phyloP scores from a whole-genome alignment of 2,329 filamentous ascomycete species.

The Acrocalymma vagum region DNA sequence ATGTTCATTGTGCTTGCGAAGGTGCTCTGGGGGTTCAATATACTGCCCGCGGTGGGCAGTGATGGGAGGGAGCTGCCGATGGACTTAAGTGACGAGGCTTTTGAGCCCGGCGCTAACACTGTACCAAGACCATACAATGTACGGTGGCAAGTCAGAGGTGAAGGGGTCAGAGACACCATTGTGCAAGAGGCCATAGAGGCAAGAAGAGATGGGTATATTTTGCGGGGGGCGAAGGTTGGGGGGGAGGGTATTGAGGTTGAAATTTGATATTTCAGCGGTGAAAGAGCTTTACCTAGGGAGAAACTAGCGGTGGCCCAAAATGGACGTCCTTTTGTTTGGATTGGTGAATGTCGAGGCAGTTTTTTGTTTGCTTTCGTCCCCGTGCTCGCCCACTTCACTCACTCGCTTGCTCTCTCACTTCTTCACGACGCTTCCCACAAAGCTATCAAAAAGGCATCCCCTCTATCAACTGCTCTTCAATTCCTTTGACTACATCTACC shows the following conservation, averaged over 20 bases:
- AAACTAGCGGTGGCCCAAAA: too few relatives aligned
- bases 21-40: slow-evolving; percentile 58
- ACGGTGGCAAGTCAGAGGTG: slow-evolving; percentile 32
- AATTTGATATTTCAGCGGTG: too few relatives aligned
- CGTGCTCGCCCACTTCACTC: too few relatives aligned
- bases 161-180: slow-evolving; percentile 27
- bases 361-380: too few relatives aligned
- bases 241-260: slow-evolving; percentile 30
- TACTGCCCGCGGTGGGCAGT: slow-evolving; percentile 46
- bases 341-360: too few relatives aligned
- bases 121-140: slow-evolving; percentile 42
- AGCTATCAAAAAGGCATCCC: too few relatives aligned
- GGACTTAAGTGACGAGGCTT: slow-evolving; percentile 45
- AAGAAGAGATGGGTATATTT: slow-evolving; percentile 38
- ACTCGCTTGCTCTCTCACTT: too few relatives aligned
- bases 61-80: slow-evolving; percentile 48
- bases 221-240: slow-evolving; percentile 41
- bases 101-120: slow-evolving; percentile 39
- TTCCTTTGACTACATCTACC: too few relatives aligned
- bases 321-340: too few relatives aligned
- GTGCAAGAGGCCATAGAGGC: slow-evolving; percentile 35
- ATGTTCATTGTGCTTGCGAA: slow-evolving; percentile 55
- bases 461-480: too few relatives aligned
- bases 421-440: too few relatives aligned
- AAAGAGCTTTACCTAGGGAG: too few relatives aligned